A percentile compares a stretch with the other conserved stretches of the same genome.
These are phyloP conservation scores for Prunella vulgaris DNA, from an alignment of 257 asterid genomes.

Conservation along the genomic window DNA sequence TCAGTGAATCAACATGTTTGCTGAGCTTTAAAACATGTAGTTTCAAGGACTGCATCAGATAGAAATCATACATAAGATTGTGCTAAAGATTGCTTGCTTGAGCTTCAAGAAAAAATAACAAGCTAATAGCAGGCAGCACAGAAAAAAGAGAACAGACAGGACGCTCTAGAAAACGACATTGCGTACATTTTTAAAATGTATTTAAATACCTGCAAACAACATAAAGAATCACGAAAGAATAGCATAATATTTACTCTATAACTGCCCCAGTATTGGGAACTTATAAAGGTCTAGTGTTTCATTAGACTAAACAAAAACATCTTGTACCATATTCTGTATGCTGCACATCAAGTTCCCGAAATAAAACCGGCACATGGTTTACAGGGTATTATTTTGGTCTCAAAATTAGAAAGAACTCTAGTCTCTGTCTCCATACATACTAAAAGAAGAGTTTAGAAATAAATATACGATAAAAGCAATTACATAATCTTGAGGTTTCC, in stretches of 20 bases:
- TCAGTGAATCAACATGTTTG: constrained; percentile 58
- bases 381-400: background rate
- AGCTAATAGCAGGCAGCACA: background rate
- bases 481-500: constrained; percentile 4
- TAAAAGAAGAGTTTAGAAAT: background rate
- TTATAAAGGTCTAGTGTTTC: background rate
- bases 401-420: background rate
- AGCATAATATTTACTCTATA: background rate
- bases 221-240: background rate
- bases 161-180: background rate
- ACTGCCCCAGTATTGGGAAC: background rate
- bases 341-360: background rate
- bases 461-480: background rate
- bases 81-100: constrained; percentile 10
- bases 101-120: constrained; percentile 14
- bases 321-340: background rate
- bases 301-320: constrained; percentile 1
- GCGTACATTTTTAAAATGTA: background rate
- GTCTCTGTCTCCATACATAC: background rate
- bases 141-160: constrained; percentile 3
- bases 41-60: constrained; percentile 80
- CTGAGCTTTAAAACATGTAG: constrained; percentile 82
- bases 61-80: constrained; percentile 27
- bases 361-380: background rate
- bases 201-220: background rate